Percentiles rank a stretch among this genome's conserved stretches.
Conservation (phyloP, 73 alveolate genomes). For the Uronychia setigera region DNA sequence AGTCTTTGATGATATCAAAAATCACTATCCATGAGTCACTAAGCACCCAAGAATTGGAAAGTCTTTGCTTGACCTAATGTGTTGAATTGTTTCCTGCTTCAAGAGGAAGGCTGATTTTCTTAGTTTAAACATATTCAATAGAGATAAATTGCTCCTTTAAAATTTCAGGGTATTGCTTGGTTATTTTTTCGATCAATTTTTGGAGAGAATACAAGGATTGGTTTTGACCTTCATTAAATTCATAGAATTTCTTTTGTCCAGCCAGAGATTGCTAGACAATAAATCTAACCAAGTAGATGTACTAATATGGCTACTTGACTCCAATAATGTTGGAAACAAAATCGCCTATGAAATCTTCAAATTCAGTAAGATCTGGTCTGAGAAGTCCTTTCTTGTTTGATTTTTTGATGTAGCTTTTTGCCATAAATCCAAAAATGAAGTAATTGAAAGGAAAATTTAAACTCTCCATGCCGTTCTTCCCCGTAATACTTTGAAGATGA, state of each 20-base stretch:
- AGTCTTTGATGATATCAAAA: conserved; percentile 24
- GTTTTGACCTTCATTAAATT: conserved; percentile 19
- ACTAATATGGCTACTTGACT: not conserved
- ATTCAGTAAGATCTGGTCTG: conserved; percentile 2
- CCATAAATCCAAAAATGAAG: conserved; percentile 21
- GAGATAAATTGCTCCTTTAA: conserved; percentile 18
- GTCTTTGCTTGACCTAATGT: not conserved
- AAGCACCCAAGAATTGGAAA: conserved; percentile 33
- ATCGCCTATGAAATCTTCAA: conserved; percentile 2
- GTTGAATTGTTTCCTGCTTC: conserved; percentile 6
- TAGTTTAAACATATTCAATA: conserved; percentile 22
- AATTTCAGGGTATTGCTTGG: conserved; percentile 5
- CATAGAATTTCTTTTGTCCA: conserved; percentile 2
- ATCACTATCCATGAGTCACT: conserved; percentile 21
- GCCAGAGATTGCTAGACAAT: not conserved
- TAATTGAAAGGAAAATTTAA: conserved; percentile 18
- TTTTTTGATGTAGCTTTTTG: not conserved
- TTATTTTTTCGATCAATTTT: conserved; percentile 8
- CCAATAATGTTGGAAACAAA: conserved; percentile 12
- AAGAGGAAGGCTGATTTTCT: conserved; percentile 18
- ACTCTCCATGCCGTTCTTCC: conserved; percentile 13
- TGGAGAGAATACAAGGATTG: conserved; percentile 23
- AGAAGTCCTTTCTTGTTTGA: conserved; percentile 4
- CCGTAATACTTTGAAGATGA: conserved; percentile 9
- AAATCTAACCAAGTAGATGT: conserved; percentile 17